These are phyloP conservation scores for Limonomyces culmigenus DNA, from an alignment of 1,284 basidiomycete species.

Conservation along the genomic window DNA sequence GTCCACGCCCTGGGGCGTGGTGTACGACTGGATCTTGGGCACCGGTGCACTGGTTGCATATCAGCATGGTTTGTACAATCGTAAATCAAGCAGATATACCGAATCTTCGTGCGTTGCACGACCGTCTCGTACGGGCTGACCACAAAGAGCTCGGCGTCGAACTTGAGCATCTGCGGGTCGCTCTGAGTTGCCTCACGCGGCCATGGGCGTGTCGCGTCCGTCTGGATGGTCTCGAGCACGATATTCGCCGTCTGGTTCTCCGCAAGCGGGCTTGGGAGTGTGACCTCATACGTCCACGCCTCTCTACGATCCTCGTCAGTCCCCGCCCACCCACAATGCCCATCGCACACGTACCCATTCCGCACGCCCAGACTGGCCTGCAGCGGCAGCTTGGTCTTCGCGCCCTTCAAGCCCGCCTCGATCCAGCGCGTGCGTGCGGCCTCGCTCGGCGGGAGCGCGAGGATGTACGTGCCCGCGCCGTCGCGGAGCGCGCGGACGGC, in stretches of 20 bases:
- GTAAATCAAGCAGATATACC: constrained; percentile 26
- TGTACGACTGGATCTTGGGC: constrained; percentile 54
- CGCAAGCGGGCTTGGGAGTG: constrained; percentile 28
- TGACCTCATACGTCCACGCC: too few relatives aligned
- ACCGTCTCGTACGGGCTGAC: constrained; percentile 72
- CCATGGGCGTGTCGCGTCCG: constrained; percentile 61
- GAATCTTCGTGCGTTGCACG: constrained; percentile 74
- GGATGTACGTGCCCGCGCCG: constrained; percentile 47
- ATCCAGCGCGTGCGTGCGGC: constrained; percentile 60
- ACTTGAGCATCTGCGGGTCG: constrained; percentile 72
- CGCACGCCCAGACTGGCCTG: too few relatives aligned
- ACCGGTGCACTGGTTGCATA: constrained; percentile 34
- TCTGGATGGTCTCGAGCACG: constrained; percentile 60
- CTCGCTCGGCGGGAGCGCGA: constrained; percentile 53
- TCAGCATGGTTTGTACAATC: constrained; percentile 1
- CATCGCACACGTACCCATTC: too few relatives aligned
- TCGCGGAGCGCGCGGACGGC: constrained; percentile 58
- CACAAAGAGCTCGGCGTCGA: constrained; percentile 58
- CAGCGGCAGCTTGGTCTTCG: constrained; percentile 36
- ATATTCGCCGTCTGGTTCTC: constrained; percentile 50
- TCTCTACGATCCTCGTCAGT: too few relatives aligned
- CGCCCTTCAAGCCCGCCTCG: constrained; percentile 63
- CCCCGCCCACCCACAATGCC: too few relatives aligned
- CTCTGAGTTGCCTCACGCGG: constrained; percentile 60
- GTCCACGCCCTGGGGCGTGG: constrained; percentile 37